Conservation (phyloP, 2,329 filamentous ascomycete species). For the Rhinocladiella mackenziei region DNA sequence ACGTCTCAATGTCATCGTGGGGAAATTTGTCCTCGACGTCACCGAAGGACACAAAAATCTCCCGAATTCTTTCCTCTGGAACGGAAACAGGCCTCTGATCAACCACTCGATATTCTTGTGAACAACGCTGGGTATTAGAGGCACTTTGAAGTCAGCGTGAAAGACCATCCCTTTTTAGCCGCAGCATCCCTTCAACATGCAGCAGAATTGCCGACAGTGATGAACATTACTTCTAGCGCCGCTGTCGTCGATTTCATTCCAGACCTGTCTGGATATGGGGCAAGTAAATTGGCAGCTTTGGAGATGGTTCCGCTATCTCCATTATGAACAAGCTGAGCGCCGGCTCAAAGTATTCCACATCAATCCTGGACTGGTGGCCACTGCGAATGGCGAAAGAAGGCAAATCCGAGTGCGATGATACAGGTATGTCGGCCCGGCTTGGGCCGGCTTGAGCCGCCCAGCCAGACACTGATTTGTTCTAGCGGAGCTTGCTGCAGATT, state of each 20-base stretch:
- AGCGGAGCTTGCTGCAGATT: slow-evolving; percentile 7
- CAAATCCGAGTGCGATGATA: slow-evolving; percentile 4
- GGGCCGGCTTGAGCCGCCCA: neutral
- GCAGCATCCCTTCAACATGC: slow-evolving; percentile 9
- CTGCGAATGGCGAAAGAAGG: slow-evolving; percentile 14
- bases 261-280: slow-evolving; percentile 35
- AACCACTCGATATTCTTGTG: slow-evolving; percentile 28
- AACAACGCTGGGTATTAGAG: slow-evolving; percentile 29
- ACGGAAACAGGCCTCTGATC: slow-evolving; percentile 18
- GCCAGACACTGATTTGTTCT: too few relatives aligned
- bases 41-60: slow-evolving; percentile 19
- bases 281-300: slow-evolving; percentile 41
- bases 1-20: slow-evolving; percentile 32
- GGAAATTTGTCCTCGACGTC: slow-evolving; percentile 34
- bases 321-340: slow-evolving; percentile 36
- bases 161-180: slow-evolving; percentile 3
- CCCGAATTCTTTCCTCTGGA: slow-evolving; percentile 21
- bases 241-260: slow-evolving; percentile 9
- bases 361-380: slow-evolving; percentile 40
- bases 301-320: slow-evolving; percentile 44
- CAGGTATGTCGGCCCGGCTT: slow-evolving; percentile 1
- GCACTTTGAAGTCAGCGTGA: slow-evolving; percentile 27
- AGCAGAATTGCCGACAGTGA: slow-evolving; percentile 1
- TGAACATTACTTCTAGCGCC: slow-evolving; percentile 7
- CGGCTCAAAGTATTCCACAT: slow-evolving; percentile 39